These are phyloP conservation scores for Coriolopsis trogii DNA, from an alignment of 1,284 basidiomycete species.

Conservation along the genomic window DNA sequence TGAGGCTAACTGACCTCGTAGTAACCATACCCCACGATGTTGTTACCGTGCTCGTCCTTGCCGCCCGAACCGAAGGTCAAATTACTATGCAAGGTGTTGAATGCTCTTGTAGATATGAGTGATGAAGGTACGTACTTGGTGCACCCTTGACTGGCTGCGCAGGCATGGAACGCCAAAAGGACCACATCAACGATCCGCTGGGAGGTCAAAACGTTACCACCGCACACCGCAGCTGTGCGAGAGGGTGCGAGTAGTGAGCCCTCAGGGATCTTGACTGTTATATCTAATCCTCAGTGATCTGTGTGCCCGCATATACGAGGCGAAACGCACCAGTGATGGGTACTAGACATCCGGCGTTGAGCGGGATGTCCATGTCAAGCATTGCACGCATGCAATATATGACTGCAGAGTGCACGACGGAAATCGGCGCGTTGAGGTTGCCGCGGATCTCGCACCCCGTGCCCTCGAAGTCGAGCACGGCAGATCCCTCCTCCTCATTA, in stretches of 20 bases:
- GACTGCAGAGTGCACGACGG: slow-evolving; percentile 90
- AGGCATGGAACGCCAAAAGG: slow-evolving; percentile 90
- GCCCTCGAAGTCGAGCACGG: slow-evolving; percentile 89
- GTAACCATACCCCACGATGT: slow-evolving; percentile 88
- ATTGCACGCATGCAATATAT: slow-evolving; percentile 96
- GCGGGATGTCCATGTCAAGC: slow-evolving; percentile 90
- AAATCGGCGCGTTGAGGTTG: slow-evolving; percentile 89
- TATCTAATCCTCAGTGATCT: not conserved
- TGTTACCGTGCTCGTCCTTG: slow-evolving; percentile 80
- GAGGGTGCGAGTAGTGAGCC: slow-evolving; percentile 85
- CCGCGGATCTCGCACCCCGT: slow-evolving; percentile 90
- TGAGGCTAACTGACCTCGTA: slow-evolving; percentile 75
- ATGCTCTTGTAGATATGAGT: not conserved
- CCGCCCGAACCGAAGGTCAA: slow-evolving; percentile 91
- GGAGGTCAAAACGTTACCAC: slow-evolving; percentile 91
- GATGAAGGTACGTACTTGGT: slow-evolving; percentile 67
- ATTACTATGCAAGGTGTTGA: slow-evolving; percentile 54
- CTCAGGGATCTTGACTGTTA: slow-evolving; percentile 78
- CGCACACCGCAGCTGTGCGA: slow-evolving; percentile 87
- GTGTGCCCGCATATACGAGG: not conserved
- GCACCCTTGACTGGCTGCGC: slow-evolving; percentile 93
- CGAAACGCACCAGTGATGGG: slow-evolving; percentile 66
- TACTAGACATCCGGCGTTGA: slow-evolving; percentile 92
- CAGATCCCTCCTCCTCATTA: slow-evolving; percentile 75
- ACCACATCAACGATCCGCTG: slow-evolving; percentile 97